Evolutionary conservation across 78 protist genomes (phyloP).

Genomic region (Dictyostelium purpureum): DNA sequence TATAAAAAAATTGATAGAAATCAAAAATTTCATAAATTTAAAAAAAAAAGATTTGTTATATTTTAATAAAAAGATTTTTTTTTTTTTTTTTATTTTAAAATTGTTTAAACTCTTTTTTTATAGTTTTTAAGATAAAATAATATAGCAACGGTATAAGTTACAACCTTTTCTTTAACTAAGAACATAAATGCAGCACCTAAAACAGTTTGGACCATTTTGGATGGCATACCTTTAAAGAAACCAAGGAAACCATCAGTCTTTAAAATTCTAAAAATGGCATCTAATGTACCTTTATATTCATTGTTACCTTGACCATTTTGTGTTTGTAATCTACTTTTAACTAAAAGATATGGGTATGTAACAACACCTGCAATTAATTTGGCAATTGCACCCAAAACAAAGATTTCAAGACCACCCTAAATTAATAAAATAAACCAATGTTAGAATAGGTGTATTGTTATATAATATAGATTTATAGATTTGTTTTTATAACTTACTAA

Average conservation of each 20-base stretch:
- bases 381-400: conserved; percentile 77
- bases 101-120: conserved; percentile 5
- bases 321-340: conserved; percentile 69
- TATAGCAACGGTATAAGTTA: conserved; percentile 5
- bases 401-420: conserved; percentile 39
- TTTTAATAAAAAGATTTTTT: no score
- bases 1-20: background rate
- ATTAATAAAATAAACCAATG: background rate
- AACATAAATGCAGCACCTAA: conserved; percentile 72
- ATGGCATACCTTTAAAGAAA: conserved; percentile 71
- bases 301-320: background rate
- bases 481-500: background rate
- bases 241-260: conserved; percentile 62
- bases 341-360: conserved; percentile 82
- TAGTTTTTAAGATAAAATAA: conserved; percentile 38
- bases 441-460: background rate
- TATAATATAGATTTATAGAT: background rate
- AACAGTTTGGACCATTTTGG: conserved; percentile 71
- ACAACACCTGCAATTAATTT: conserved; percentile 78
- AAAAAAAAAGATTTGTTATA: background rate
- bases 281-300: conserved; percentile 36
- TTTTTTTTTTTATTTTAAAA: background rate
- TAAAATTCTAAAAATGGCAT: conserved; percentile 42
- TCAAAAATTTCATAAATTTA: no score
- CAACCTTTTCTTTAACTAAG: conserved; percentile 61